Percentiles rank a stretch among this genome's conserved stretches.
These are phyloP conservation scores for Avena insularis DNA, from an alignment of 176 grass and related monocot species.

Conservation along the genomic window DNA sequence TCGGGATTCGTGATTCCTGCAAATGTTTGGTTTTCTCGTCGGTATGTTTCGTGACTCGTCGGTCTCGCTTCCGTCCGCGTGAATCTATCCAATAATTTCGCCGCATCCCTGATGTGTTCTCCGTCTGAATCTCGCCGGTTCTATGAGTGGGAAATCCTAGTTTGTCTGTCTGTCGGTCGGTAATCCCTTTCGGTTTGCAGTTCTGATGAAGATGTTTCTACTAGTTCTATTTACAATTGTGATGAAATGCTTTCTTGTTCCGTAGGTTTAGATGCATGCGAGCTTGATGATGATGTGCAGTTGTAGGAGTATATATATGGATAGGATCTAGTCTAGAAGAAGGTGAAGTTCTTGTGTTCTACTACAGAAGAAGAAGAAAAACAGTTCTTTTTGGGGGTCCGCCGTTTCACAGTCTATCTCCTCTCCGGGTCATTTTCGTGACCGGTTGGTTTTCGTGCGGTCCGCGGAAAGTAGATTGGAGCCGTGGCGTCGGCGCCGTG, in stretches of 20 bases:
- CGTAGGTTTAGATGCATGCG: background rate
- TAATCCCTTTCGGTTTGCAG: background rate
- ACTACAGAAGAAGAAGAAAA: background rate
- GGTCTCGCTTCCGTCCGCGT: too few species aligned
- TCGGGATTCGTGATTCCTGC: background rate
- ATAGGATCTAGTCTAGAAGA: background rate
- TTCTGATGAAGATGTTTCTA: background rate
- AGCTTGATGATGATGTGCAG: background rate
- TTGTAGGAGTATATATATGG: background rate
- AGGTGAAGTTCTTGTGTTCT: background rate
- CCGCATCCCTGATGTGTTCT: background rate
- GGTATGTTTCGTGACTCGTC: background rate
- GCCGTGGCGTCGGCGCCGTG: background rate
- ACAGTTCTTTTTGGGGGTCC: background rate
- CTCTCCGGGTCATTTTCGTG: background rate
- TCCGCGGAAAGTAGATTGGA: too few species aligned
- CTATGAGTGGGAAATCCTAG: background rate
- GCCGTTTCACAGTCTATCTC: too few species aligned
- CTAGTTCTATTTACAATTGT: background rate
- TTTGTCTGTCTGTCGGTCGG: background rate
- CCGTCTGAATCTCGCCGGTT: background rate
- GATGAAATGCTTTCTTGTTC: background rate
- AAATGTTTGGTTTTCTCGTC: background rate
- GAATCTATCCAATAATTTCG: background rate
- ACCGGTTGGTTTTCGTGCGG: background rate